Evolutionary conservation across 2,329 filamentous ascomycete genomes (phyloP).

Genomic region (Apiospora marii): DNA sequence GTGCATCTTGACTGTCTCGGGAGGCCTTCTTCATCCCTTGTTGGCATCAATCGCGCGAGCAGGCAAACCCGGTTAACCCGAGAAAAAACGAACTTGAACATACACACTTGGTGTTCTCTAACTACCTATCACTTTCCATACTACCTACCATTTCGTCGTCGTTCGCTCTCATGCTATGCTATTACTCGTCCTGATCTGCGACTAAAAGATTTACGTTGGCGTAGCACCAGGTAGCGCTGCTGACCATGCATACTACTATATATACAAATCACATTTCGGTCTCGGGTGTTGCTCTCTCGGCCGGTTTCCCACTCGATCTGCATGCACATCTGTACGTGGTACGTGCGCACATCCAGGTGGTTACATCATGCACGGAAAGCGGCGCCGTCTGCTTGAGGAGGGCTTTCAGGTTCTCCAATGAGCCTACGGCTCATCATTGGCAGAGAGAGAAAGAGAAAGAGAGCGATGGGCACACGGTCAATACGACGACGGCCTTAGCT

Average conservation of each 20-base stretch:
- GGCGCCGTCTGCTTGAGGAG: neutral
- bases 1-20: slow-evolving; percentile 6
- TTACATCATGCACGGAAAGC: neutral
- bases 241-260: neutral
- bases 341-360: neutral
- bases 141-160: neutral
- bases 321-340: neutral
- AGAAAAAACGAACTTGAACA: neutral
- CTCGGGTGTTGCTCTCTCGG: slow-evolving; percentile 4
- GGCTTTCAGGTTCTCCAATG: neutral
- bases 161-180: neutral
- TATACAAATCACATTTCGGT: neutral
- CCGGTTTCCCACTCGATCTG: neutral
- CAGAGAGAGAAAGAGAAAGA: neutral
- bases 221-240: neutral
- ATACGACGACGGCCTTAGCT: no score
- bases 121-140: no score
- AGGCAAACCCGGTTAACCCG: neutral
- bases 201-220: neutral
- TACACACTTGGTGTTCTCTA: no score
- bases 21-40: neutral
- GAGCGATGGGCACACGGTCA: neutral
- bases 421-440: neutral
- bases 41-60: neutral
- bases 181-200: neutral